These are phyloP conservation scores for Colletotrichum viniferum DNA, from an alignment of 2,329 filamentous ascomycete species.

Conservation along the genomic window DNA sequence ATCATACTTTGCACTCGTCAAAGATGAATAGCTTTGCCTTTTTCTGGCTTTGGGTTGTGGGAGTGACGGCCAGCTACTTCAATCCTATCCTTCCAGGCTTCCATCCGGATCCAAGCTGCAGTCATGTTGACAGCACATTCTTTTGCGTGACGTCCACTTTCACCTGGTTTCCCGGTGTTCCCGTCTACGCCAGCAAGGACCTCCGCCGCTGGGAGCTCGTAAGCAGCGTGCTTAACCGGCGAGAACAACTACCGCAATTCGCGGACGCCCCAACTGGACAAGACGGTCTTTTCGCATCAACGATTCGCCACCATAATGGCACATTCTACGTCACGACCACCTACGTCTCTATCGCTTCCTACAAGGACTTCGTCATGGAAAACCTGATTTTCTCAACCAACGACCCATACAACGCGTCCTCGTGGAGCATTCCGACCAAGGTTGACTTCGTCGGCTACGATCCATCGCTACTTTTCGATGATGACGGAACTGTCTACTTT, in stretches of 20 bases:
- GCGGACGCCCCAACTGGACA: background rate
- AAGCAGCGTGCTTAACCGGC: background rate
- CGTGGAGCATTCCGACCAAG: constrained; percentile 25
- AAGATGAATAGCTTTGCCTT: background rate
- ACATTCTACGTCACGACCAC: constrained; percentile 20
- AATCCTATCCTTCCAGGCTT: constrained; percentile 36
- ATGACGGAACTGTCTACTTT: constrained; percentile 57
- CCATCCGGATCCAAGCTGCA: constrained; percentile 31
- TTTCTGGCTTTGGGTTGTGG: background rate
- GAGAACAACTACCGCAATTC: background rate
- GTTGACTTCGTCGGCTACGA: constrained; percentile 38
- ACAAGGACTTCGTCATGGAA: constrained; percentile 17
- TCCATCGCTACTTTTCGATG: constrained; percentile 59
- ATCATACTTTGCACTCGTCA: background rate
- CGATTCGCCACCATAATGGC: constrained; percentile 25
- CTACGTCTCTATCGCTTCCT: constrained; percentile 9
- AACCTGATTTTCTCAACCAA: constrained; percentile 24
- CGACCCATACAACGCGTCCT: constrained; percentile 20
- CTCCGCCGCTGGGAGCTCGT: constrained; percentile 33
- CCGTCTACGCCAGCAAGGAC: constrained; percentile 38
- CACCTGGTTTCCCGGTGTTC: constrained; percentile 61
- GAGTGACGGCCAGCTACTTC: background rate
- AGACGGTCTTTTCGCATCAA: constrained; percentile 30
- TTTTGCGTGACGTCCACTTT: constrained; percentile 60
- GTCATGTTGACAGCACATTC: constrained; percentile 31